Percentiles rank a stretch among this genome's conserved stretches.
Conservation (phyloP, 164 flowering plant species). For the Dillenia suffruticosa region DNA sequence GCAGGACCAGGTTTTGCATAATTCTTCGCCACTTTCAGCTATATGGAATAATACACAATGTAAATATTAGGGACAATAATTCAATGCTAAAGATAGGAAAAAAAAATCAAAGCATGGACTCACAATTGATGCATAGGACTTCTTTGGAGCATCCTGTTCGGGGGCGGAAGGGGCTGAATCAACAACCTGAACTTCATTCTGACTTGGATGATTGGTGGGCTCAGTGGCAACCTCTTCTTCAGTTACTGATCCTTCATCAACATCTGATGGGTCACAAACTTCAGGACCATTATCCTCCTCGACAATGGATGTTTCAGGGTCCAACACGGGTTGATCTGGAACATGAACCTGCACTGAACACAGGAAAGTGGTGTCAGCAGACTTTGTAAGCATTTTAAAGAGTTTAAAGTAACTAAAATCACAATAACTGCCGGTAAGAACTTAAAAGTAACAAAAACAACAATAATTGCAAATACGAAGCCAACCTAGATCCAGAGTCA, state of each 20-base stretch:
- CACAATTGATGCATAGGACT: constrained; percentile 72
- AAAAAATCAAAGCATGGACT: constrained; percentile 17
- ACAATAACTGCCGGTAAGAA: not conserved
- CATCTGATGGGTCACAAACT: constrained; percentile 39
- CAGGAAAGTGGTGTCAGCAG: constrained; percentile 1
- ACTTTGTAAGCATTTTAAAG: not conserved
- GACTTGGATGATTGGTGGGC: constrained; percentile 20
- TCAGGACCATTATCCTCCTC: constrained; percentile 43
- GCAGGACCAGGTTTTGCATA: constrained; percentile 12
- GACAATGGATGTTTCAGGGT: constrained; percentile 11
- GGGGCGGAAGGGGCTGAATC: constrained; percentile 25
- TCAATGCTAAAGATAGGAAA: not conserved
- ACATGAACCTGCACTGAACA: constrained; percentile 28
- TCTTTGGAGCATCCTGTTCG: constrained; percentile 52
- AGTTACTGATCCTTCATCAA: constrained; percentile 38
- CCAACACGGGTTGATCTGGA: constrained; percentile 20
- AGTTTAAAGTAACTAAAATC: not conserved
- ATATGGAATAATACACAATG: not conserved
- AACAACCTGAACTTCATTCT: constrained; percentile 19
- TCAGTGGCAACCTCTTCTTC: constrained; percentile 42
- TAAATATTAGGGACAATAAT: not conserved
- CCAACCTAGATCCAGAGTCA: constrained; percentile 29
- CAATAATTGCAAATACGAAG: not conserved
- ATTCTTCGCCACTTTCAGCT: constrained; percentile 35
- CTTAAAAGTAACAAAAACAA: not conserved